Conservation (phyloP, 257 asterid genomes). For the Capsicum baccatum region DNA sequence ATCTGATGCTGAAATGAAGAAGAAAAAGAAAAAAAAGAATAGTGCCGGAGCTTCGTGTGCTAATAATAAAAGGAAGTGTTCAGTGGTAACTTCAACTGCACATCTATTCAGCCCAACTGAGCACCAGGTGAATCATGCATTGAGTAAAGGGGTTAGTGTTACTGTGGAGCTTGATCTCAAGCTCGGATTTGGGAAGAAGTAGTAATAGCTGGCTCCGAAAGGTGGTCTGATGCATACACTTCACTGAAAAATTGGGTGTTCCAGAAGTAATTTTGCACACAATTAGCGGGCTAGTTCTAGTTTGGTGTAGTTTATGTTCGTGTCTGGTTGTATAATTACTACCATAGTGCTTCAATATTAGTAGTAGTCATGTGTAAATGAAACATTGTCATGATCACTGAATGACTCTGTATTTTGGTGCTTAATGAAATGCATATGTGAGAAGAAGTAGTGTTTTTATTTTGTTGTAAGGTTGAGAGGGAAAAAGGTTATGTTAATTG, state of each 20-base stretch:
- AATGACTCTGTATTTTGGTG: not conserved
- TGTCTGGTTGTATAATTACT: not conserved
- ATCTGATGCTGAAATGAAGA: conserved; percentile 2
- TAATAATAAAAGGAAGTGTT: conserved; percentile 45
- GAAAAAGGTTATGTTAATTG: not conserved
- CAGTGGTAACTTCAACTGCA: conserved; percentile 64
- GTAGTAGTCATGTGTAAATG: not conserved
- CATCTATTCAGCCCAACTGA: conserved; percentile 53
- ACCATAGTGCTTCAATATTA: not conserved
- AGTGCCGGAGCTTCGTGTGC: not conserved
- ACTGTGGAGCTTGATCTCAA: conserved; percentile 66
- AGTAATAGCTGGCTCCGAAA: not conserved
- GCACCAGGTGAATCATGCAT: not conserved
- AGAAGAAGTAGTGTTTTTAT: not conserved
- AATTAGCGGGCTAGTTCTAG: not conserved
- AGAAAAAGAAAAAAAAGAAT: conserved; percentile 24
- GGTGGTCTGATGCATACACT: too few relatives aligned
- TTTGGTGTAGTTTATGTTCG: not conserved
- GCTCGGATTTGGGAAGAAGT: conserved; percentile 27
- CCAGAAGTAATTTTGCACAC: too few relatives aligned
- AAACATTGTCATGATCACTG: not conserved
- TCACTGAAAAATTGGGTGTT: too few relatives aligned
- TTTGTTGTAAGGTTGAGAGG: not conserved
- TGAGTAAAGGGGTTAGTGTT: conserved; percentile 29
- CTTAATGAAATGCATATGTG: not conserved